Percentiles rank a stretch among this genome's conserved stretches.
Conservation (phyloP, 139 green algal genomes). For the Closterium sp. region DNA sequence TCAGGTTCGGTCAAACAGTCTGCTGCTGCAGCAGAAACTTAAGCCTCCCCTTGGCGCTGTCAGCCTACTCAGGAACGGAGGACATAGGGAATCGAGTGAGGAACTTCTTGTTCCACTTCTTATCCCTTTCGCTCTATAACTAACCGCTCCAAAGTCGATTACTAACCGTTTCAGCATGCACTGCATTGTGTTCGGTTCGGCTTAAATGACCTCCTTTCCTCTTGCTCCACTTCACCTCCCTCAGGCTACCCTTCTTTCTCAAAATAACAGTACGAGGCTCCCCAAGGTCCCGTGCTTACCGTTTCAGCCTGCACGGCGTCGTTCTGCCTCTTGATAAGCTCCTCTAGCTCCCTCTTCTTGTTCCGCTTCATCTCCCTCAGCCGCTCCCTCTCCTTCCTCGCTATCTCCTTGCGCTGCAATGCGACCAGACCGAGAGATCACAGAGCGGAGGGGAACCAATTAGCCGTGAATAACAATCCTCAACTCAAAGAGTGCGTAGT, state of each 20-base stretch:
- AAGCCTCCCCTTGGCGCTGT: slow-evolving; percentile 74
- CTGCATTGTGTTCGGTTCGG: no score
- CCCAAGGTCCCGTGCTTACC: slow-evolving; percentile 5
- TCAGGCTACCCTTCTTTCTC: not conserved
- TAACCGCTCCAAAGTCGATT: not conserved
- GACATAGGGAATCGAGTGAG: not conserved
- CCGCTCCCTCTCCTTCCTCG: slow-evolving; percentile 46
- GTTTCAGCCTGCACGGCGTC: slow-evolving; percentile 48
- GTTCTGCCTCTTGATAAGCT: slow-evolving; percentile 79
- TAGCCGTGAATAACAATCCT: no score
- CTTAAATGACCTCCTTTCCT: not conserved
- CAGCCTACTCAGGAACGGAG: slow-evolving; percentile 55
- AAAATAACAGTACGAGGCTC: not conserved
- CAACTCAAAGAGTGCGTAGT: not conserved
- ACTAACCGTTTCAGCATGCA: not conserved
- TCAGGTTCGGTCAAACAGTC: no score
- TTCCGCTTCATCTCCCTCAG: slow-evolving; percentile 67
- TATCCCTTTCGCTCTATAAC: slow-evolving; percentile 56
- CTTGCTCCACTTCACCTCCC: not conserved
- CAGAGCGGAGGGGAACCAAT: not conserved
- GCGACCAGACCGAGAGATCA: not conserved
- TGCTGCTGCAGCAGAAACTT: slow-evolving; percentile 94
- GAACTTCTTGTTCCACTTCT: no score
- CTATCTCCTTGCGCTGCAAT: slow-evolving; percentile 26
- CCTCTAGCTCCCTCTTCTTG: slow-evolving; percentile 81